Conservation (phyloP, 202 grass and related monocot genomes). For the Setaria italica region DNA sequence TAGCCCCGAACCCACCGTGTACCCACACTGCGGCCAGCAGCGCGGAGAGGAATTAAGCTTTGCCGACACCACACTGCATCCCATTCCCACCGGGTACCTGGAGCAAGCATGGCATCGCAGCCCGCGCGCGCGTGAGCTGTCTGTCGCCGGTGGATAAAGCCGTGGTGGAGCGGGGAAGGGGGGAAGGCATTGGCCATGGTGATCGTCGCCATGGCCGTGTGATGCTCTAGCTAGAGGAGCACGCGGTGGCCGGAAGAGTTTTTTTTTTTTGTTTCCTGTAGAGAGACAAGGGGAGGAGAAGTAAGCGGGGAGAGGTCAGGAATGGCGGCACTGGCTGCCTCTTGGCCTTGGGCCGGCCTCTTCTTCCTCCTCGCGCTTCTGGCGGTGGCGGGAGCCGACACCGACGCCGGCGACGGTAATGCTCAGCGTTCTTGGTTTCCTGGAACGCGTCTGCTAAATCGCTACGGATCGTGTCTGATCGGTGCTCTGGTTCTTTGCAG, state of each 20-base stretch:
- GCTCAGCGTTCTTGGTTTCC: not conserved
- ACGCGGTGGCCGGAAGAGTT: not conserved
- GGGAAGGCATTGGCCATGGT: slow-evolving; percentile 8
- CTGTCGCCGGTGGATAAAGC: slow-evolving; percentile 24
- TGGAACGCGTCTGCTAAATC: not conserved
- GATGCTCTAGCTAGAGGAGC: slow-evolving; percentile 3
- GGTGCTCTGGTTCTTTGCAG: slow-evolving; percentile 57
- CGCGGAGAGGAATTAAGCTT: slow-evolving; percentile 27
- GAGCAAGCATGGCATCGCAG: slow-evolving; percentile 63
- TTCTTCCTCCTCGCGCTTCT: slow-evolving; percentile 47
- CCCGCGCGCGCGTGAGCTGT: slow-evolving; percentile 44
- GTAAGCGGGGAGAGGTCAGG: not conserved
- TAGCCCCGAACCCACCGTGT: slow-evolving; percentile 3
- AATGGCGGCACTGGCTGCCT: slow-evolving; percentile 47
- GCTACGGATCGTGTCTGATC: not conserved
- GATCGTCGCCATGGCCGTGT: slow-evolving; percentile 14
- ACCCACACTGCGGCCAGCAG: not conserved
- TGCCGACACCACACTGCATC: slow-evolving; percentile 72
- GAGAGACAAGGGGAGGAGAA: no score
- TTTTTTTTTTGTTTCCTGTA: not conserved
- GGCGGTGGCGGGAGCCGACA: slow-evolving; percentile 58
- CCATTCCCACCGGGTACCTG: not conserved
- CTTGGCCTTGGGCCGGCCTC: slow-evolving; percentile 31
- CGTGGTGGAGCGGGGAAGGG: not conserved
- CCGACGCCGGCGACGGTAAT: slow-evolving; percentile 83